Conservation (phyloP, 176 grass and related monocot genomes). For the Guadua angustifolia region DNA sequence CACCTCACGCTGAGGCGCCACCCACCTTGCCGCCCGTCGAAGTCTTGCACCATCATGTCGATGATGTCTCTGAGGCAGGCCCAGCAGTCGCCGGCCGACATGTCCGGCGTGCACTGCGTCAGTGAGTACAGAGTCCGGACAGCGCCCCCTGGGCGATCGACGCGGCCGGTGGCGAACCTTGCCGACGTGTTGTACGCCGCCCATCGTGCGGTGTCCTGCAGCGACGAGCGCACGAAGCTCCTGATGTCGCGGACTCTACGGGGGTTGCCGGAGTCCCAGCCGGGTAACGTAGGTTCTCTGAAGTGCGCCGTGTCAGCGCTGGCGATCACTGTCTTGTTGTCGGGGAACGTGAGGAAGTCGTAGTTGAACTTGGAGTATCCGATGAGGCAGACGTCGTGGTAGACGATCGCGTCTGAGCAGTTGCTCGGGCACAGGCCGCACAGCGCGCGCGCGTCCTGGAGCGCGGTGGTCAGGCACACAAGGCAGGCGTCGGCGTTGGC, state of each 20-base stretch:
- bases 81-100: background rate
- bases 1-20: background rate
- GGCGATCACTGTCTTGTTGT: too few relatives aligned
- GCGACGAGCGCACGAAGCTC: background rate
- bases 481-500: background rate
- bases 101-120: background rate
- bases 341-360: background rate
- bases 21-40: background rate
- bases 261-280: background rate
- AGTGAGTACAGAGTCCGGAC: background rate
- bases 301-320: background rate
- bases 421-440: background rate
- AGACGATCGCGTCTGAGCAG: background rate
- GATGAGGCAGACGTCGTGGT: background rate
- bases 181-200: background rate
- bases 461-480: background rate
- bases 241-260: background rate
- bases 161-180: background rate
- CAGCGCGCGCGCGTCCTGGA: background rate
- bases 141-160: background rate
- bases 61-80: background rate
- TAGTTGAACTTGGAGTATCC: background rate
- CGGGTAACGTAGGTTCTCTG: background rate
- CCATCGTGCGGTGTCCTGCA: background rate
- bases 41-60: background rate